phyloP scores from a whole-genome alignment of 2,329 filamentous ascomycete species.

The Colletotrichum musae region DNA sequence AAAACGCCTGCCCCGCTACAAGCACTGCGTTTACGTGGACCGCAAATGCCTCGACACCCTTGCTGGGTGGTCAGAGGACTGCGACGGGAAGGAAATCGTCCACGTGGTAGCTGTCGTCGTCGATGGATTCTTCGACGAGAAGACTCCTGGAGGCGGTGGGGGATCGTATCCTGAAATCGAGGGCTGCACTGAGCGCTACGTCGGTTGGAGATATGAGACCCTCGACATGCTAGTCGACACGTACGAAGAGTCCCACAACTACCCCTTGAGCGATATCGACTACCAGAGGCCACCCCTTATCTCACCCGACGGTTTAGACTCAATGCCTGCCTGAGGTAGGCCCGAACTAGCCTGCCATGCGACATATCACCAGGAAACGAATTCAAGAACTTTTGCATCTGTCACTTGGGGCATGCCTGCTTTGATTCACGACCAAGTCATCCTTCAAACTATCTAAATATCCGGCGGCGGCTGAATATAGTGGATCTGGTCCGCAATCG shows the following conservation, averaged over 20 bases:
- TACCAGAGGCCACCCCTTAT: constrained; percentile 21
- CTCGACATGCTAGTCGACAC: background rate
- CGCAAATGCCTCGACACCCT: constrained; percentile 15
- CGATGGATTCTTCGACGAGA: constrained; percentile 6
- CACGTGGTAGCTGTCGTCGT: background rate
- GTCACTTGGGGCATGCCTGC: too few relatives aligned
- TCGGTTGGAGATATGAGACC: constrained; percentile 13
- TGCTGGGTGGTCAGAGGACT: background rate
- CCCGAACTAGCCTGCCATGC: too few relatives aligned
- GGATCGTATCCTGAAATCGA: background rate
- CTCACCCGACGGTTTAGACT: background rate
- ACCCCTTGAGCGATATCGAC: background rate
- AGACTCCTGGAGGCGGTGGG: background rate
- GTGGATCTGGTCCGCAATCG: background rate
- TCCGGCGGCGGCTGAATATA: background rate
- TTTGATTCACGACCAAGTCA: too few relatives aligned
- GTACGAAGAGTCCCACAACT: constrained; percentile 9
- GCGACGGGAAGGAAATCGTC: too few relatives aligned
- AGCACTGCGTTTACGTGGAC: constrained; percentile 13
- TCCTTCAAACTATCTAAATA: background rate
- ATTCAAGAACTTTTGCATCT: too few relatives aligned
- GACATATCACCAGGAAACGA: too few relatives aligned
- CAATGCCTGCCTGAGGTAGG: background rate
- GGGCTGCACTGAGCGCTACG: background rate
- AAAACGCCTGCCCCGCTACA: background rate